A percentile compares a stretch with the other conserved stretches of the same genome.
phyloP scores from a whole-genome alignment of 2,329 filamentous ascomycete species.

The Trichoderma semiorbis region DNA sequence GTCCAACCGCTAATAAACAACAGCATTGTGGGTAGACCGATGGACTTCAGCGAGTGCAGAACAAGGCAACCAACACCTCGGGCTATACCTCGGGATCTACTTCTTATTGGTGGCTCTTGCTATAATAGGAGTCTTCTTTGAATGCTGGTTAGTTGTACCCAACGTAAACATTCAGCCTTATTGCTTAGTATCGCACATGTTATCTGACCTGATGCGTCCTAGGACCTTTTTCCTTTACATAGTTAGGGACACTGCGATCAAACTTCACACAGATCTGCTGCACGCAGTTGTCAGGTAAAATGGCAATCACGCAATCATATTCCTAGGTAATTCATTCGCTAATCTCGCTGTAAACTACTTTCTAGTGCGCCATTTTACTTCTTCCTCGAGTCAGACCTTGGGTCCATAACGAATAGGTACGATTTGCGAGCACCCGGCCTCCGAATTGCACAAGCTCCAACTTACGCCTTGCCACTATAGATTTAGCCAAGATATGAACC shows the following conservation, averaged over 20 bases:
- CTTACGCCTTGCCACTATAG: background rate
- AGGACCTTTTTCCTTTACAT: background rate
- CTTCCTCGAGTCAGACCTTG: background rate
- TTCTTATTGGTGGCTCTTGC: background rate
- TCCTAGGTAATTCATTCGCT: background rate
- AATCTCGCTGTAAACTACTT: background rate
- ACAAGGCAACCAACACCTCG: background rate
- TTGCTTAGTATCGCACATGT: background rate
- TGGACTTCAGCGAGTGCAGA: background rate
- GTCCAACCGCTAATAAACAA: background rate
- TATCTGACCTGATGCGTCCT: background rate
- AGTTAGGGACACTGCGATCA: background rate
- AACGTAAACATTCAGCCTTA: background rate
- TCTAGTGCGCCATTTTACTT: background rate
- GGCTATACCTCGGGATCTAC: background rate
- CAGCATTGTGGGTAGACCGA: background rate
- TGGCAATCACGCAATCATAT: background rate
- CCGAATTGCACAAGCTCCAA: background rate
- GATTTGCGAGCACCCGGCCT: background rate
- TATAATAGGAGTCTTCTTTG: background rate
- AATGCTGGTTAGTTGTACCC: background rate
- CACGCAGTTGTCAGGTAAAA: background rate
- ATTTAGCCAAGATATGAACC: background rate
- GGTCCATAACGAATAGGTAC: background rate
- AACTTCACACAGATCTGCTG: background rate